These are phyloP conservation scores for Selenicereus undatus DNA, from an alignment of 148 eudicot genomes.

Conservation along the genomic window DNA sequence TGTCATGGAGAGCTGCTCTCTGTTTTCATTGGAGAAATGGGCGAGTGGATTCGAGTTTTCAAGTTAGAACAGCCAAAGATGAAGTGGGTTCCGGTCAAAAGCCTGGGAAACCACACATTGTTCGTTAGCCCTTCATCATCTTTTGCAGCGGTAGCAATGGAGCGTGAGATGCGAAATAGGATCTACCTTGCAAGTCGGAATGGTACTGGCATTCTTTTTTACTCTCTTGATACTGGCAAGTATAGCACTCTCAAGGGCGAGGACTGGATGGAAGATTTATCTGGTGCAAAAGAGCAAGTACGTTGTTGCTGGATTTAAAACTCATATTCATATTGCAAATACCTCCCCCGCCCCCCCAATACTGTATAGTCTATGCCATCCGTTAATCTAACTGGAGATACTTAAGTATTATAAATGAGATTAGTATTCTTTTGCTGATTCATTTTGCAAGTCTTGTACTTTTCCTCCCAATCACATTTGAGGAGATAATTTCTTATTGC, in stretches of 20 bases:
- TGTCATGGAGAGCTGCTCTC: constrained; percentile 6
- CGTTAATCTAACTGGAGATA: too few relatives aligned
- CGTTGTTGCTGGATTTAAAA: constrained; percentile 12
- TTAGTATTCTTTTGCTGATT: too few relatives aligned
- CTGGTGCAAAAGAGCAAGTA: background rate
- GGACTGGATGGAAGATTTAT: background rate
- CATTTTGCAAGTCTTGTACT: too few relatives aligned
- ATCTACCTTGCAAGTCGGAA: too few relatives aligned
- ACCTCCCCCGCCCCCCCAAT: too few relatives aligned
- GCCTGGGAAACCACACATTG: background rate
- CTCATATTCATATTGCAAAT: too few relatives aligned
- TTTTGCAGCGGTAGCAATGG: background rate
- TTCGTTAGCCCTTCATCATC: background rate
- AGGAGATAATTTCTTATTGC: too few relatives aligned
- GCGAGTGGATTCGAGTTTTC: constrained; percentile 1
- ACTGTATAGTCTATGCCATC: too few relatives aligned
- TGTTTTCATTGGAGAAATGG: constrained; percentile 5
- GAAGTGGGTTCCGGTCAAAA: constrained; percentile 3
- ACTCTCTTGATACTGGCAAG: background rate
- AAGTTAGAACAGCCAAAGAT: background rate
- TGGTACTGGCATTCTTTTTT: background rate
- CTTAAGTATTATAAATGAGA: too few relatives aligned
- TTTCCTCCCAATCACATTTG: too few relatives aligned
- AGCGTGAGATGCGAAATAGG: background rate
- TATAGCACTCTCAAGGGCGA: background rate